Evolutionary conservation across 164 flowering plant species (phyloP).

Genomic region (Kingdonia uniflora): DNA sequence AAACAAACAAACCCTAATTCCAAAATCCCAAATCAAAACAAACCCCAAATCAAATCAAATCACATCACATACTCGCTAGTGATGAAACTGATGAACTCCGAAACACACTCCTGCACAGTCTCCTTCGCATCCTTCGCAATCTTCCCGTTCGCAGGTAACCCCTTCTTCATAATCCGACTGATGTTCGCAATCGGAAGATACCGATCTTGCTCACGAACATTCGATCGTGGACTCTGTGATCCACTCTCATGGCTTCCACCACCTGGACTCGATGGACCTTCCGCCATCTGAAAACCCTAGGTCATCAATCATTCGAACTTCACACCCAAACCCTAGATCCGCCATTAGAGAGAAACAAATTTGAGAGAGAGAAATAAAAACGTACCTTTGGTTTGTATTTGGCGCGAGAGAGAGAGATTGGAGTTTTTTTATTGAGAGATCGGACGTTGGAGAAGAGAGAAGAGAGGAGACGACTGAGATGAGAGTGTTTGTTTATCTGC

Average conservation of each 20-base stretch:
- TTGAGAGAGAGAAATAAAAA: neutral
- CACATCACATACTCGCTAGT: conserved; percentile 29
- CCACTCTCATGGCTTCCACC: conserved; percentile 35
- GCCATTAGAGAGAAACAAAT: conserved; percentile 8
- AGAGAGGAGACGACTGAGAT: conserved; percentile 20
- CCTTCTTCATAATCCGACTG: conserved; percentile 42
- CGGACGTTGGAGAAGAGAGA: conserved; percentile 33
- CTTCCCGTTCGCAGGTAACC: conserved; percentile 33
- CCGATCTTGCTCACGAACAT: conserved; percentile 34
- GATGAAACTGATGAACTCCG: conserved; percentile 37
- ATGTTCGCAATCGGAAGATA: conserved; percentile 36
- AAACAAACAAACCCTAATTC: too few relatives aligned
- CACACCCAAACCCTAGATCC: conserved; percentile 7
- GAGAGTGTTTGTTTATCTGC: conserved; percentile 14
- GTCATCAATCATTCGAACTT: conserved; percentile 2
- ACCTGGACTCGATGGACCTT: conserved; percentile 27
- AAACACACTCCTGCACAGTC: conserved; percentile 36
- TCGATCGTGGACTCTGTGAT: conserved; percentile 25
- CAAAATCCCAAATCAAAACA: neutral
- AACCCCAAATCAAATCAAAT: neutral
- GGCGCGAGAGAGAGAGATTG: conserved; percentile 13
- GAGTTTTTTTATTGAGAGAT: conserved; percentile 11
- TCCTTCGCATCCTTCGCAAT: conserved; percentile 41
- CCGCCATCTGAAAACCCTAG: conserved; percentile 21
- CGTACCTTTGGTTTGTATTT: conserved; percentile 9